Evolutionary conservation across 2,329 filamentous ascomycete species (phyloP).

Genomic region (Exophiala phaeomuriformis): DNA sequence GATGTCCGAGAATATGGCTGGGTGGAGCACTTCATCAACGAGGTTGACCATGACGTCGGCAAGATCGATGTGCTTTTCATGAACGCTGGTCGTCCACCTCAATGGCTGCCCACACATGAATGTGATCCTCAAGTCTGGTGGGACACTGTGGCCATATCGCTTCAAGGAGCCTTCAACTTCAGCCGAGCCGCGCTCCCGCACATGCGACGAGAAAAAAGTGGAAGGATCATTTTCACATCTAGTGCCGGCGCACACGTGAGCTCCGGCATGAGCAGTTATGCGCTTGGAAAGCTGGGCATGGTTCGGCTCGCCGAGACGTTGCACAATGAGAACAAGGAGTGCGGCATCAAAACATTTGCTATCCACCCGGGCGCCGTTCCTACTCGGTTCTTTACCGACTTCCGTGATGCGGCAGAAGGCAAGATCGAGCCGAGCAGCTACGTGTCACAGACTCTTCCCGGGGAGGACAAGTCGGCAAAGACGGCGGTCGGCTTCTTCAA

Average conservation of each 20-base stretch:
- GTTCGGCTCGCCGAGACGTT: slow-evolving; percentile 21
- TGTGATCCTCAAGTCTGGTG: slow-evolving; percentile 21
- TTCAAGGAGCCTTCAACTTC: slow-evolving; percentile 24
- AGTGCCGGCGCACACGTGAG: slow-evolving; percentile 20
- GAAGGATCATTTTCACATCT: slow-evolving; percentile 23
- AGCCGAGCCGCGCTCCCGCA: slow-evolving; percentile 17
- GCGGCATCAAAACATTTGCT: slow-evolving; percentile 19
- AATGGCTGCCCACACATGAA: slow-evolving; percentile 20
- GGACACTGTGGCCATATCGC: slow-evolving; percentile 20
- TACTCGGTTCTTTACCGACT: slow-evolving; percentile 24
- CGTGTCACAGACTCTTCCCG: slow-evolving; percentile 9
- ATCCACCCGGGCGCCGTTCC: slow-evolving; percentile 21
- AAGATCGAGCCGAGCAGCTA: slow-evolving; percentile 17
- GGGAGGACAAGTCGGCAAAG: slow-evolving; percentile 19
- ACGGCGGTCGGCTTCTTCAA: slow-evolving; percentile 18
- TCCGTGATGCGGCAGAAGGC: slow-evolving; percentile 20
- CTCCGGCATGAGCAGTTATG: slow-evolving; percentile 21
- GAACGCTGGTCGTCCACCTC: slow-evolving; percentile 34
- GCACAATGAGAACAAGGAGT: slow-evolving; percentile 22
- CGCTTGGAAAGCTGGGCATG: slow-evolving; percentile 20
- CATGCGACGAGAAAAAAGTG: slow-evolving; percentile 19
- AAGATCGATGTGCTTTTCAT: slow-evolving; percentile 41
- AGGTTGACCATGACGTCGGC: slow-evolving; percentile 37
- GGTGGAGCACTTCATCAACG: slow-evolving; percentile 32
- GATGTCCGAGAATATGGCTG: slow-evolving; percentile 37